Base-by-base conservation (phyloP, 208 protist genomes). In the Acanthamoeba royreba region DNA sequence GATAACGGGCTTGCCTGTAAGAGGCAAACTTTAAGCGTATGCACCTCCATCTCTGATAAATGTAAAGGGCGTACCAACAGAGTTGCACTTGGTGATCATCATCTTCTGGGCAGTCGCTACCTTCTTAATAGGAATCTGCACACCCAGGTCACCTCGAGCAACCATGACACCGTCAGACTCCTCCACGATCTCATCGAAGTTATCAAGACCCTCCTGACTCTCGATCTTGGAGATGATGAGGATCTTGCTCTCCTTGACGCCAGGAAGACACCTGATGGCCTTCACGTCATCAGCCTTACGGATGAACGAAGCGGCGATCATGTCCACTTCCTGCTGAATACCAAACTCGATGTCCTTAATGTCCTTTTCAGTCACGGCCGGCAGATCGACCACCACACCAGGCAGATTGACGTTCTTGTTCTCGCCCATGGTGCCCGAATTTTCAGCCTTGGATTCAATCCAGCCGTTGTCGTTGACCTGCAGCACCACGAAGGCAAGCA, bases 171-270 rank as follows among this genome's bases (percentile, higher is more conserved):
- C 99, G 95, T 99, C 99, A 53, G 97, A 97, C 40, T 95, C 97
- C 15, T 97, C 95, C 74, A 99, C 97, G 97, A 99, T 99, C n/a
- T 98, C 96, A 95, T 99, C 98, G 95, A 99, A 99, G 95, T 99
- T 99, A 91, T 99, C 97, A 97, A 99, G 63, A 81, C 96, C 97
- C 96, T 99, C 98, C 95, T 99, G 98, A 94, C 99, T 99, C 97
- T 99, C 99, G 94, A 99, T 99, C 97, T 99, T 99, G 92, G 97
- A 97, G 94, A 99, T 99, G 95, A 99, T 99, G 93, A 96, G 93
- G 91, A 98, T 97, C 74, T 98, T 96, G 77, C 97, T 97, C n/a
- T 98, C 98, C 52, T 97, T 97, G 42, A 97, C 96, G 42, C 98
- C 98, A 49, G 99, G 98, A 28, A 97, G 95, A 28, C 96, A 93